Conservation (phyloP, 140 eudicot species). For the Anethum foeniculum region DNA sequence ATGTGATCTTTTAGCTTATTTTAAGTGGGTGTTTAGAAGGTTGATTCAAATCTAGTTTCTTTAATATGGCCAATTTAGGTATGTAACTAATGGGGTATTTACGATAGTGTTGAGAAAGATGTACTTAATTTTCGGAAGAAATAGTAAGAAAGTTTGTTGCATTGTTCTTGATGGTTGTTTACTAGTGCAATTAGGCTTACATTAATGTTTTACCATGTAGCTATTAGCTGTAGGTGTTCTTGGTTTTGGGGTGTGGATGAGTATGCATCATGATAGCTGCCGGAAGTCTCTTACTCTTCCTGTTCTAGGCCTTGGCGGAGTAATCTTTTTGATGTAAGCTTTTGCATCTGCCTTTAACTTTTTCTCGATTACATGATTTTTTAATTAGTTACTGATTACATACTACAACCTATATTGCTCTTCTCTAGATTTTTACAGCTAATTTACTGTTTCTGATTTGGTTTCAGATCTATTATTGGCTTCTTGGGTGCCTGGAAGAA, state of each 20-base stretch:
- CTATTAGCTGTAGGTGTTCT: constrained; percentile 61
- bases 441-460: constrained; percentile 1
- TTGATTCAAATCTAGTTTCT: background rate
- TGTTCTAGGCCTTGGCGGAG: constrained; percentile 60
- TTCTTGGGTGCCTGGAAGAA: constrained; percentile 86
- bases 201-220: constrained; percentile 30
- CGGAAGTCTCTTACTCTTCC: constrained; percentile 72
- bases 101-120: background rate
- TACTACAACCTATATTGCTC: background rate
- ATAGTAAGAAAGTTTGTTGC: background rate
- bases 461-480: constrained; percentile 70
- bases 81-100: background rate
- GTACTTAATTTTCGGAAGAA: background rate
- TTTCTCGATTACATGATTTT: background rate
- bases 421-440: background rate
- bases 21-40: background rate
- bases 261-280: constrained; percentile 69
- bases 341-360: background rate
- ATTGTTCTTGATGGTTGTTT: background rate
- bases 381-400: background rate
- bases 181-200: background rate
- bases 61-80: background rate
- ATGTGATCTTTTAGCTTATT: background rate
- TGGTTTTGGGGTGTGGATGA: constrained; percentile 91
- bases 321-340: constrained; percentile 58